Percentiles rank a stretch among this genome's conserved stretches.
Conservation (phyloP, 2,329 filamentous ascomycete genomes). For the Cytospora chrysosperma region DNA sequence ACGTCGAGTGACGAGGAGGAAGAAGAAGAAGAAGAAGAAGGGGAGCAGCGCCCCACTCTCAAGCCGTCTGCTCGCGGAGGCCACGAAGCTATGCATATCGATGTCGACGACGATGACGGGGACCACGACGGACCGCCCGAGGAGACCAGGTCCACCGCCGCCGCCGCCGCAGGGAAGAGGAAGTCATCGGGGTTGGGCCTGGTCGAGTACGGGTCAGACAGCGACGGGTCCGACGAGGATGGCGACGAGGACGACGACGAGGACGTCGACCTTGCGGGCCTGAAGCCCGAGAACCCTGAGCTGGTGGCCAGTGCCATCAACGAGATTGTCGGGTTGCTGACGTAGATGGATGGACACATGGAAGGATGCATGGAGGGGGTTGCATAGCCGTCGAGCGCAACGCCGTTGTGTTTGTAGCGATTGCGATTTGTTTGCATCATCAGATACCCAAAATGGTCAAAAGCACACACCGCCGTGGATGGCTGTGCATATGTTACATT, state of each 20-base stretch:
- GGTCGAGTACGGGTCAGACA: conserved; percentile 23
- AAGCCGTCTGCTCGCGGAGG: too few species aligned
- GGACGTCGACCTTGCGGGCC: conserved; percentile 2
- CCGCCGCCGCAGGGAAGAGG: background rate
- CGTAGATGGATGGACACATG: conserved; percentile 4
- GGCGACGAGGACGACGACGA: conserved; percentile 26
- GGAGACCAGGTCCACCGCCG: background rate
- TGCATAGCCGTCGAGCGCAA: background rate
- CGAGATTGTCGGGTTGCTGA: conserved; percentile 22
- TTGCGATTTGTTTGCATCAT: background rate
- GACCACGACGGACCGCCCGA: background rate
- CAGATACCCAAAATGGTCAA: background rate
- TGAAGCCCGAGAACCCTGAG: conserved; percentile 24
- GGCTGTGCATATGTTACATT: too few species aligned
- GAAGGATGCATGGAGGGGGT: too few species aligned
- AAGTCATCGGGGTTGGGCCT: background rate
- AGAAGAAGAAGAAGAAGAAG: background rate
- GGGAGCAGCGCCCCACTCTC: too few species aligned
- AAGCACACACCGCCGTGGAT: background rate
- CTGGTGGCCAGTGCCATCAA: conserved; percentile 22
- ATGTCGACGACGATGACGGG: background rate
- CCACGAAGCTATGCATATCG: too few species aligned
- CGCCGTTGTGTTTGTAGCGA: background rate
- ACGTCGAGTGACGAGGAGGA: conserved; percentile 20
- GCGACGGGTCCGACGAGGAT: conserved; percentile 14